A percentile compares a stretch with the other conserved stretches of the same genome.
Evolutionary conservation across 345 rosid genomes (phyloP).

Genomic region (Eucalyptus marginata): DNA sequence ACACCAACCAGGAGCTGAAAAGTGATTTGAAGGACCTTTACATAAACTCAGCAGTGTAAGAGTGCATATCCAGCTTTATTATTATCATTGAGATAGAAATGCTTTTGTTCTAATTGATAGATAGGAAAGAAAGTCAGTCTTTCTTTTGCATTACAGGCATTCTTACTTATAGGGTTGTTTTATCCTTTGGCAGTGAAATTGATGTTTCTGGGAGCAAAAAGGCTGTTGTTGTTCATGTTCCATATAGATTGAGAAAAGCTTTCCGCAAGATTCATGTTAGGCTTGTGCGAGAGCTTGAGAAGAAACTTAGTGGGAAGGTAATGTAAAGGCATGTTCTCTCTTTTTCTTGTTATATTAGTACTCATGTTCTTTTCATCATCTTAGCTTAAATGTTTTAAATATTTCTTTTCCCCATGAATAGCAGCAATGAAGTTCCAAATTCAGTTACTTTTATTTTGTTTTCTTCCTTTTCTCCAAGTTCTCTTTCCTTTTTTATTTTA

Average conservation of each 20-base stretch:
- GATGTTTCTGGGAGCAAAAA: slow-evolving; percentile 73
- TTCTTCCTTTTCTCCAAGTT: background rate
- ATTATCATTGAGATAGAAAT: background rate
- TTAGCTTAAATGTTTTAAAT: background rate
- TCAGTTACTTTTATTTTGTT: background rate
- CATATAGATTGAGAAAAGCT: slow-evolving; percentile 76
- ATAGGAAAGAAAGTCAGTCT: background rate
- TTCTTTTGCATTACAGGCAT: background rate
- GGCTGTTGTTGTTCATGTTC: slow-evolving; percentile 69
- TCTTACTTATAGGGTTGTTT: background rate
- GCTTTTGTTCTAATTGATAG: background rate
- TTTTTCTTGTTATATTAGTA: background rate
- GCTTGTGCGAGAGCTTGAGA: slow-evolving; percentile 86
- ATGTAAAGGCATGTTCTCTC: background rate
- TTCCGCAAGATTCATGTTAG: slow-evolving; percentile 65
- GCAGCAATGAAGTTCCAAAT: background rate
- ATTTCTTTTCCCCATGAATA: background rate
- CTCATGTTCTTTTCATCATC: background rate
- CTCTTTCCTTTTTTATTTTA: background rate
- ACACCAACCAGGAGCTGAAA: slow-evolving; percentile 63
- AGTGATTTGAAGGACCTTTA: slow-evolving; percentile 83
- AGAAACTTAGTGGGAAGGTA: slow-evolving; percentile 89
- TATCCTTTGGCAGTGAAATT: slow-evolving; percentile 36
- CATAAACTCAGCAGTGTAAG: slow-evolving; percentile 68
- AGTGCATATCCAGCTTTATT: background rate